A percentile compares a stretch with the other conserved stretches of the same genome.
Conservation (phyloP, 805 yeast genomes). For the Wickerhamiella spandovensis region DNA sequence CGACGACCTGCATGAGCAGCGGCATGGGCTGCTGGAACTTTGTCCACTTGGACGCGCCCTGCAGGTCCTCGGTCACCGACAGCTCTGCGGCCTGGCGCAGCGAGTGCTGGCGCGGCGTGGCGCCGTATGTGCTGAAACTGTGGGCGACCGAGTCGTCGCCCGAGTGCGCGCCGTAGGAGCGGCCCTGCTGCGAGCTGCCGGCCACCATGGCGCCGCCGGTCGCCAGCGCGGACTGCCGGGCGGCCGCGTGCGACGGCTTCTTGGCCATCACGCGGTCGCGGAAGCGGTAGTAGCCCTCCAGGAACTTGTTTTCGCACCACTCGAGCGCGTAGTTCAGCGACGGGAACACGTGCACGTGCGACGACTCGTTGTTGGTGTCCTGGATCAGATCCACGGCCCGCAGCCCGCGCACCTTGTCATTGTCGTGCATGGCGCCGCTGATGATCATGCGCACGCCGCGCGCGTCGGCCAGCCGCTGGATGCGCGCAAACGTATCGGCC, state of each 20-base stretch:
- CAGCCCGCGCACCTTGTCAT: slow-evolving; percentile 54
- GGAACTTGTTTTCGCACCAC: slow-evolving; percentile 91
- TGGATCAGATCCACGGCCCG: slow-evolving; percentile 75
- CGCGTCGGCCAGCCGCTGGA: slow-evolving; percentile 61
- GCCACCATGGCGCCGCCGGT: neutral
- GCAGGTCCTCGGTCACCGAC: slow-evolving; percentile 23
- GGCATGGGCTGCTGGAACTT: slow-evolving; percentile 44
- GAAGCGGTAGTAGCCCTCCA: slow-evolving; percentile 43
- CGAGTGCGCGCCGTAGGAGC: neutral
- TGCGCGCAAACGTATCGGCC: slow-evolving; percentile 85
- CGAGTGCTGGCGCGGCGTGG: slow-evolving; percentile 17
- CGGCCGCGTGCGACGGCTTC: neutral
- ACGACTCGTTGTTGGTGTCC: slow-evolving; percentile 26
- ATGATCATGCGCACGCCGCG: slow-evolving; percentile 59
- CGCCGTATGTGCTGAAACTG: slow-evolving; percentile 7
- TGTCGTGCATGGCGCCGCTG: slow-evolving; percentile 60
- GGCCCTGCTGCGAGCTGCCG: neutral
- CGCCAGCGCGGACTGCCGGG: neutral
- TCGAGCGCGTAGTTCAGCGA: slow-evolving; percentile 81
- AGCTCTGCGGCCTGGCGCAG: slow-evolving; percentile 23
- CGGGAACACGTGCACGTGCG: slow-evolving; percentile 47
- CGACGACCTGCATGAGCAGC: slow-evolving; percentile 49
- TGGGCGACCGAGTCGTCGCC: neutral
- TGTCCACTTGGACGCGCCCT: slow-evolving; percentile 20
- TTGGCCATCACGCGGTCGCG: slow-evolving; percentile 13